Evolutionary conservation across 129 eudicot genomes (phyloP).

Genomic region (Flaveria brownii): DNA sequence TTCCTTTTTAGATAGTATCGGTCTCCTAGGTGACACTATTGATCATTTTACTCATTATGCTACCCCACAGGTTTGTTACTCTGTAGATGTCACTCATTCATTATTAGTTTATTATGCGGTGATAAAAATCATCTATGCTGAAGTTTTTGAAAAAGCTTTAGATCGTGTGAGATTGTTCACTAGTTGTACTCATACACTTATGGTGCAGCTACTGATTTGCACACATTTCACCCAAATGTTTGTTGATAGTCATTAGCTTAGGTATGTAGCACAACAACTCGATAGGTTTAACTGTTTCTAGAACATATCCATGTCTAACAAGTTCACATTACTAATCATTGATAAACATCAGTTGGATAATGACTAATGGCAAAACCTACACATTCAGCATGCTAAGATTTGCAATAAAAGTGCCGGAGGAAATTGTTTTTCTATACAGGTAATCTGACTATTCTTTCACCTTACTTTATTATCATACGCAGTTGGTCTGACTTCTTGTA

Average conservation of each 20-base stretch:
- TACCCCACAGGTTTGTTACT: slow-evolving; percentile 80
- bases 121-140: neutral
- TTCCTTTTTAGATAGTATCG: slow-evolving; percentile 74
- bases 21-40: slow-evolving; percentile 93
- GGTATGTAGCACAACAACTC: slow-evolving; percentile 43
- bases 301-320: neutral
- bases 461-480: neutral
- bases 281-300: neutral
- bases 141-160: neutral
- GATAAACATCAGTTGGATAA: slow-evolving; percentile 57
- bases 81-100: neutral
- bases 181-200: neutral
- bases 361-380: slow-evolving; percentile 35
- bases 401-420: too few relatives aligned
- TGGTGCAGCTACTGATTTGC: slow-evolving; percentile 67
- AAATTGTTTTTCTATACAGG: too few relatives aligned
- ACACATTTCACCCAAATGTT: slow-evolving; percentile 86
- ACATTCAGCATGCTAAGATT: too few relatives aligned
- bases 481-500: slow-evolving; percentile 15
- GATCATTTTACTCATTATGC: slow-evolving; percentile 65
- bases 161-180: neutral
- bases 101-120: neutral
- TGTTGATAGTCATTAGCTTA: slow-evolving; percentile 49
- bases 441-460: too few relatives aligned
- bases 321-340: neutral